These are phyloP conservation scores for Citrullus amarus DNA, from an alignment of 306 rosid species.

Conservation along the genomic window DNA sequence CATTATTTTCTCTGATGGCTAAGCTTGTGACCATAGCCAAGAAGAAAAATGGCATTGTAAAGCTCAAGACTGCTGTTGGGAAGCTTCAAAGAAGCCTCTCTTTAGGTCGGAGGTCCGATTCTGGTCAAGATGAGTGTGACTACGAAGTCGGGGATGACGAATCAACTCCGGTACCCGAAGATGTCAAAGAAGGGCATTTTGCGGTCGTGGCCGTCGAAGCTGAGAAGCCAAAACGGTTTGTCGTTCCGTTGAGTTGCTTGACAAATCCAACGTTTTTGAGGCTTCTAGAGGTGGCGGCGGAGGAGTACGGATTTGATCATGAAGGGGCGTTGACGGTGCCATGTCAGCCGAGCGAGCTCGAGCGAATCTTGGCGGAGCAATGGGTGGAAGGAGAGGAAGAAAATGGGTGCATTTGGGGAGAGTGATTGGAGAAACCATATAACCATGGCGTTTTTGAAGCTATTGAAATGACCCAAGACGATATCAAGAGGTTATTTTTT, in stretches of 20 bases:
- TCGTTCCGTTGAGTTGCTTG: constrained; percentile 53
- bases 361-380: constrained; percentile 28
- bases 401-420: not conserved
- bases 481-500: constrained; percentile 2
- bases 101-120: constrained; percentile 20
- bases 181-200: constrained; percentile 77
- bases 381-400: constrained; percentile 5
- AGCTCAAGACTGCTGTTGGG: constrained; percentile 44
- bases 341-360: constrained; percentile 52
- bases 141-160: not conserved
- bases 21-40: constrained; percentile 20
- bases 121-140: not conserved
- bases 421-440: not conserved
- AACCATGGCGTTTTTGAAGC: not conserved
- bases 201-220: constrained; percentile 52
- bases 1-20: constrained; percentile 18
- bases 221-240: constrained; percentile 46
- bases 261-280: constrained; percentile 41
- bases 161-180: constrained; percentile 37
- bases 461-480: constrained; percentile 1
- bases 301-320: constrained; percentile 73
- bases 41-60: constrained; percentile 36
- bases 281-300: constrained; percentile 52
- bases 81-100: constrained; percentile 53
- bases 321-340: constrained; percentile 60